phyloP scores from a whole-genome alignment of 495 filamentous ascomycete genomes.

The Aspergillus egyptiacus region DNA sequence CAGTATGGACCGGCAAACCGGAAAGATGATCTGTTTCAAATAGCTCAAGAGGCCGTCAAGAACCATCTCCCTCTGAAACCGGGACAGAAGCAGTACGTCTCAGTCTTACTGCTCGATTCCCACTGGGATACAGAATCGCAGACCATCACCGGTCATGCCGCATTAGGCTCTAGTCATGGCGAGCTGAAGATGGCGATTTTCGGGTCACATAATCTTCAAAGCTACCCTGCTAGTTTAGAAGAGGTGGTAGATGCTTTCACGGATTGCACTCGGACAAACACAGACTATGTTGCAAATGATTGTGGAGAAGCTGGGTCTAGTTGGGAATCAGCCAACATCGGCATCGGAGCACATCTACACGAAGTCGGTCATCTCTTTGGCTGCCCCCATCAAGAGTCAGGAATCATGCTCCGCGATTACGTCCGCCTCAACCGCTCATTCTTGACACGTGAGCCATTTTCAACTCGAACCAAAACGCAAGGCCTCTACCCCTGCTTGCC shows the following conservation, averaged over 20 bases:
- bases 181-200: constrained; percentile 81
- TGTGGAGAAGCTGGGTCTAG: constrained; percentile 76
- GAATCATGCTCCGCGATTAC: constrained; percentile 86
- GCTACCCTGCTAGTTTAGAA: constrained; percentile 77
- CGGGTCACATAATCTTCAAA: constrained; percentile 82
- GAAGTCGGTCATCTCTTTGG: constrained; percentile 84
- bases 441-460: constrained; percentile 68
- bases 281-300: constrained; percentile 73
- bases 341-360: constrained; percentile 87
- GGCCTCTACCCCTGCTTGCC: constrained; percentile 64
- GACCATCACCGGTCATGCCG: constrained; percentile 73
- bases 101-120: constrained; percentile 73
- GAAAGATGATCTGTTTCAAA: constrained; percentile 64
- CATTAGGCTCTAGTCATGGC: constrained; percentile 60
- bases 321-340: constrained; percentile 87
- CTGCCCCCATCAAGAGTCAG: constrained; percentile 78
- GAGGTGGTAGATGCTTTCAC: constrained; percentile 80
- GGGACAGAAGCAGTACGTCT: constrained; percentile 80
- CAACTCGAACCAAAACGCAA: constrained; percentile 74
- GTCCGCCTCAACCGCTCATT: constrained; percentile 79
- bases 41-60: constrained; percentile 69
- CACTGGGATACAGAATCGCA: constrained; percentile 75
- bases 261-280: constrained; percentile 85
- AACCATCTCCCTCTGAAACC: constrained; percentile 65
- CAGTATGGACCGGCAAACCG: constrained; percentile 62